Base-by-base conservation (phyloP, 148 eudicot species). In the Rhododendron ferrugineum region DNA sequence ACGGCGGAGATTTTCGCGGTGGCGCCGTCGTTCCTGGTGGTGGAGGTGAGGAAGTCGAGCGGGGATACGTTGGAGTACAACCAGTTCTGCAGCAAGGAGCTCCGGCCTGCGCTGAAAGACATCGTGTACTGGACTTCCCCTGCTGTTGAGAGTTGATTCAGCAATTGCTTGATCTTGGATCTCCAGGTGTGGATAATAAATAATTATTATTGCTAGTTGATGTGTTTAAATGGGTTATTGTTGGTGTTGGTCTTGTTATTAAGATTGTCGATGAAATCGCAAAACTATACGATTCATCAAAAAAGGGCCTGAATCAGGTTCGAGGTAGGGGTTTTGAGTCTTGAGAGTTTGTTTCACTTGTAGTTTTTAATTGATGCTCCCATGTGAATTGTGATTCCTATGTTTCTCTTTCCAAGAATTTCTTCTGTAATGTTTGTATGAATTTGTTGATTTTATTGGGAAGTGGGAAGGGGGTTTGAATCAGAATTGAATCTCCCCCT, bases 51-150 rank as follows among this genome's bases (percentile, higher is more conserved):
- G 89, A 93, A 91, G 70, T 90, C 90, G 3, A 79, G 89, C 15
- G 97, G 97, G 0, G 94, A 93, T 64, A 88, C 95, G 0, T 73
- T 90, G 18, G 97, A 94, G 91, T 94, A 93, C 80, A 91, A 92
- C 66, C 90, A 89, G 56, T 94, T 94, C 88, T 94, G 95, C 86
- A 86, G 82, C 82, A 88, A 91, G 49, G 90, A 92, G 87, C 92
- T 94, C 28, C 92, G 94, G 8, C 97, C 97, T 36, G 94, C 94
- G 22, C 90, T 94, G 15, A 87, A 90, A 58, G 94, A 92, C 42
- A 86, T 93, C 13, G 86, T 90, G 2, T 93, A 40, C 44, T 40
- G 96, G 95, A 90, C 91, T 6, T 84, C 87, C 16, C 34, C 82
- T 13, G 47, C 70, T 9, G 47, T 46, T 5, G 84, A 73, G 34